phyloP scores from a whole-genome alignment of 2,329 filamentous ascomycete species.

The Verticillium albo-atrum region DNA sequence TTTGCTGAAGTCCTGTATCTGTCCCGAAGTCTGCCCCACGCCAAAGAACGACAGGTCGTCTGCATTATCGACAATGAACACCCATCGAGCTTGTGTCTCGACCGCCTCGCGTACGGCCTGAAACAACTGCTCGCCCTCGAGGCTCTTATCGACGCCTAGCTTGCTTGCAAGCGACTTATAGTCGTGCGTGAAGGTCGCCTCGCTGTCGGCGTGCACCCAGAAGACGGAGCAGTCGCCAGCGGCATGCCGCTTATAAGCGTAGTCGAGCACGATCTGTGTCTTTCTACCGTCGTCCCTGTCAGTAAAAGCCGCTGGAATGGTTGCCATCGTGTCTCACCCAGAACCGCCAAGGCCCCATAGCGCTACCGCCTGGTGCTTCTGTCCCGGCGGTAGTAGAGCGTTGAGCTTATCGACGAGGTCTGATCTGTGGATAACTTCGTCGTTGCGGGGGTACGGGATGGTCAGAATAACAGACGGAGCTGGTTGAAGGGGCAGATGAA shows the following conservation, averaged over 20 bases:
- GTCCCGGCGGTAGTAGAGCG: conserved; percentile 10
- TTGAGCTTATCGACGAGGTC: conserved; percentile 14
- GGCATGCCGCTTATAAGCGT: conserved; percentile 20
- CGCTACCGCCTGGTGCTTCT: conserved; percentile 13
- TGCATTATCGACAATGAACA: conserved; percentile 28
- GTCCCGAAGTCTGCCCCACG: neutral
- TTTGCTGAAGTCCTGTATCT: neutral
- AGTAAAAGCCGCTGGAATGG: neutral
- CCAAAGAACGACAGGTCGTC: conserved; percentile 24
- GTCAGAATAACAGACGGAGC: neutral
- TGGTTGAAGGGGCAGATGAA: neutral
- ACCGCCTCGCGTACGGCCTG: conserved; percentile 12
- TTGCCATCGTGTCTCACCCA: conserved; percentile 14
- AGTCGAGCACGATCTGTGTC: conserved; percentile 31
- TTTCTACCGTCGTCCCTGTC: conserved; percentile 20
- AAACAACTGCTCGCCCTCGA: conserved; percentile 16
- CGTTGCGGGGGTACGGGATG: conserved; percentile 18
- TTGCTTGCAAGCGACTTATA: conserved; percentile 23
- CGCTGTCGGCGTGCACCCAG: conserved; percentile 30
- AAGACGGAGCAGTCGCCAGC: conserved; percentile 22
- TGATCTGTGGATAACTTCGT: conserved; percentile 16
- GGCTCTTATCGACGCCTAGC: conserved; percentile 14
- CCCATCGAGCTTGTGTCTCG: conserved; percentile 16
- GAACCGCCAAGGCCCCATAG: conserved; percentile 22
- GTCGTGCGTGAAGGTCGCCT: conserved; percentile 23